Evolutionary conservation across 371 early-diverging fungal genomes (phyloP), one percentile per base, ranked within the genome.

Genomic region (Caulochytrium protostelioides): DNA sequence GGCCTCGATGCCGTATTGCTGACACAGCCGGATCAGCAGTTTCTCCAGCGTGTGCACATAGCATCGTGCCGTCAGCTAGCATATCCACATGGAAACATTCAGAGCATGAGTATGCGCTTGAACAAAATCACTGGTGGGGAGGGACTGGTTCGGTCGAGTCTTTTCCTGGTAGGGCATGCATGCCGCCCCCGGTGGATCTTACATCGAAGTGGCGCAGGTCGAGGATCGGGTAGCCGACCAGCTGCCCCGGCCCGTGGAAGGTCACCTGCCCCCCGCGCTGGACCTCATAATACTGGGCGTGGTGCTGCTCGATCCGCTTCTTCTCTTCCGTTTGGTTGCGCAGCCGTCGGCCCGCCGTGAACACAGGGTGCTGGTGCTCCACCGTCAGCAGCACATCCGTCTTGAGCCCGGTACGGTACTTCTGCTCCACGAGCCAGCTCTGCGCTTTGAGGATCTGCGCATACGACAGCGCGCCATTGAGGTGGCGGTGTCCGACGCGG

Each of bases 211-310:
- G 41, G 16, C 71, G 64, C 22, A 95, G 56, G 44, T 86, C 63
- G 7, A 92, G 24, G 28, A 85, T 84, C 2, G 97, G 97, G 49
- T 95, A 95, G 7, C 74, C 85, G 16, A 95, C 83, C 24, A 95
- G 57, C 57, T 95, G 97, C 0, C 94, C 94, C 2, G 94, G 97
- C 0, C 27, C 13, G n/a, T 26, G 10, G n/a, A 26, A 26, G n/a
- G n/a, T n/a, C n/a, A n/a, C n/a, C n/a, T n/a, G n/a, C n/a, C n/a
- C n/a, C n/a, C n/a, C n/a, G n/a, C n/a, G n/a, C n/a, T n/a, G n/a
- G n/a, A n/a, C n/a, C n/a, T n/a, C n/a, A n/a, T n/a, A n/a, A n/a
- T n/a, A n/a, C n/a, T n/a, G n/a, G n/a, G n/a, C n/a, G n/a, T n/a
- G n/a, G n/a, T n/a, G n/a, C n/a, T n/a, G n/a, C n/a, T n/a, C n/a